Percentiles rank a stretch among this genome's conserved stretches.
Conservation (phyloP, 257 asterid species). For the Solanum appendiculatum region DNA sequence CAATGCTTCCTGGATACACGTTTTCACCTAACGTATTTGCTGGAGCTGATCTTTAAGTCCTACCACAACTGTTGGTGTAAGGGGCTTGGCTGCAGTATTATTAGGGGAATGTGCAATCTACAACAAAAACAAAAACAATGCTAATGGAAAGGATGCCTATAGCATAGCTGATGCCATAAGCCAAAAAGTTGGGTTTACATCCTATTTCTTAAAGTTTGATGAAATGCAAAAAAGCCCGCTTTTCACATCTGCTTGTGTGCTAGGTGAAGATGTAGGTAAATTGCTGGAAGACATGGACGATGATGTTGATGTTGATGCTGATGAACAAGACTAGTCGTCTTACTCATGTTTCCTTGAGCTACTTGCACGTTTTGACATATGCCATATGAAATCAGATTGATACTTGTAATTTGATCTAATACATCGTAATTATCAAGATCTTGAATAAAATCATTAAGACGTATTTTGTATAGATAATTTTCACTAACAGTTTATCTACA, state of each 20-base stretch:
- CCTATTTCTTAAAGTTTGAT: constrained; percentile 61
- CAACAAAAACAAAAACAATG: constrained; percentile 42
- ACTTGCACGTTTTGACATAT: too few species aligned
- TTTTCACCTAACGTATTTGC: constrained; percentile 74
- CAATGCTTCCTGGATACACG: constrained; percentile 74
- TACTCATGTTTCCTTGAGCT: too few species aligned
- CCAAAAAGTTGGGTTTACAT: constrained; percentile 73
- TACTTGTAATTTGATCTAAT: background rate
- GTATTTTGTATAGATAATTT: too few species aligned
- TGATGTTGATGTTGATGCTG: too few species aligned
- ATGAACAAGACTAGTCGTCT: too few species aligned
- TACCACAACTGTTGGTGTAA: constrained; percentile 45
- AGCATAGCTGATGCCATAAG: constrained; percentile 68
- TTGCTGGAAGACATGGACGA: too few species aligned
- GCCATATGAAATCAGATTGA: too few species aligned
- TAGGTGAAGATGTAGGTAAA: too few species aligned
- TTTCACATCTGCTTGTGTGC: constrained; percentile 57
- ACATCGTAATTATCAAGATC: background rate
- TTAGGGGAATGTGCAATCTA: constrained; percentile 61
- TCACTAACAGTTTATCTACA: background rate
- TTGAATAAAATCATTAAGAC: background rate
- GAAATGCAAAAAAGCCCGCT: constrained; percentile 64
- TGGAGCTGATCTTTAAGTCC: constrained; percentile 60
- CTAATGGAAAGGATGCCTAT: constrained; percentile 42
- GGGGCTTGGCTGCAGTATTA: constrained; percentile 75